These are phyloP conservation scores for Coix lacrymajobi DNA, from an alignment of 176 grass and related monocot genomes.

Conservation along the genomic window DNA sequence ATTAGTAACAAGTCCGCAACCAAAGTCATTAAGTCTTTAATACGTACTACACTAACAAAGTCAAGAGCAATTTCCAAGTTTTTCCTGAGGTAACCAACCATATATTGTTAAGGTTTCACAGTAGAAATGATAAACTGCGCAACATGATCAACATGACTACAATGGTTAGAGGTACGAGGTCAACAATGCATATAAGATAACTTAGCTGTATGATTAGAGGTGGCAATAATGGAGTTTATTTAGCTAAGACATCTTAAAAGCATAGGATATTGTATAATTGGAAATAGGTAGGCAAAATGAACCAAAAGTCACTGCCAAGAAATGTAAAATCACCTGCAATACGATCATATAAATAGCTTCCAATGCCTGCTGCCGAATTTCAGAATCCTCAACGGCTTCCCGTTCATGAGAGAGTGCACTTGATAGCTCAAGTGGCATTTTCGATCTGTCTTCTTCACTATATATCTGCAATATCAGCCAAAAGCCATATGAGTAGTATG, in stretches of 20 bases:
- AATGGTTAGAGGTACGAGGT: neutral
- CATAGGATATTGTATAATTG: neutral
- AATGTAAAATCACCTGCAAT: slow-evolving; percentile 57
- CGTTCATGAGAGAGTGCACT: slow-evolving; percentile 87
- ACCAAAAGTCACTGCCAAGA: neutral
- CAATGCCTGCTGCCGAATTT: slow-evolving; percentile 76
- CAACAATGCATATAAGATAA: neutral
- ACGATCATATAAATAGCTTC: slow-evolving; percentile 97
- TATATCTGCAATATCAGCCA: slow-evolving; percentile 60
- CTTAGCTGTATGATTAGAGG: neutral
- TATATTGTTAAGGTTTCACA: neutral
- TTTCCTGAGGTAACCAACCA: neutral
- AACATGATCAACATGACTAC: neutral
- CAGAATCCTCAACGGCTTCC: slow-evolving; percentile 76
- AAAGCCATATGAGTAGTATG: neutral
- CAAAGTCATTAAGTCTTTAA: neutral
- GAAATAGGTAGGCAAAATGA: neutral
- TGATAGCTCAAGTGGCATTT: slow-evolving; percentile 86
- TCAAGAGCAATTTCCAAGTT: neutral
- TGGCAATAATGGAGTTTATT: neutral
- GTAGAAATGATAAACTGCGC: neutral
- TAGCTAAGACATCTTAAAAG: neutral
- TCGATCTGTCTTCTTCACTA: slow-evolving; percentile 64
- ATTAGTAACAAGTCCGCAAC: neutral
- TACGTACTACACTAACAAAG: neutral